Evolutionary conservation across 108 stramenopile genomes (phyloP), one percentile per base, ranked within the genome.

Genomic region (Fragilaria radians): DNA sequence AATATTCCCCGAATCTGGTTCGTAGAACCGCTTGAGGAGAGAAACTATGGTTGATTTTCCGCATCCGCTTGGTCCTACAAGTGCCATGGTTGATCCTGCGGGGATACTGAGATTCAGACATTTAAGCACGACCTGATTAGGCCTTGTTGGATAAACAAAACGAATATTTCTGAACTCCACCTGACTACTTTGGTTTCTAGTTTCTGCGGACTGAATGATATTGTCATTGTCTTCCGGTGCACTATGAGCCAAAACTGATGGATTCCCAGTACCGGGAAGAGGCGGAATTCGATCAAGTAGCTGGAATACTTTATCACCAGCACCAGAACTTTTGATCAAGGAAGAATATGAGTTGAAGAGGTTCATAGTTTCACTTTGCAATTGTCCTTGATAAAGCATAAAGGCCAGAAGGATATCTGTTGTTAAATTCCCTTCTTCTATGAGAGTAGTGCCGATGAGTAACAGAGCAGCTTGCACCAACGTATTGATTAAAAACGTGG

Each of bases 301-400:
- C 36, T 60, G 75, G 61, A 93, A 92, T 9, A 97, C 94, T 64
- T 96, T 92, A 65, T 96, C 97, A 27, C 95, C 97, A 14, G 97
- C 95, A 28, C 78, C 93, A 7, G 88, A 86, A 46, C 90, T 91
- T 72, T 96, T 95, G 45, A 95, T 74, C 32, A 97, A 61, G 1
- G 93, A 90, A 14, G 89, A 82, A 64, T 92, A 96, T 28, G 86
- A 88, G 53, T 88, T 74, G 57, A 94, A 94, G 24, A 97, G 74
- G 66, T 95, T 89, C 72, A 92, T 59, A 53, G 89, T 89, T 60
- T 88, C 83, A 51, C 86, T 84, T 74, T 76, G 54, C 19, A 97
- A 76, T 36, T 89, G 80, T 3, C 86, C 84, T 67, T 96, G 94
- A 71, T 96, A 96, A 32, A 97, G 80, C 94, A 97, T 95, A 67